Base-by-base conservation (phyloP, 768 basidiomycete genomes). In the Rhodotorula taiwanensis region DNA sequence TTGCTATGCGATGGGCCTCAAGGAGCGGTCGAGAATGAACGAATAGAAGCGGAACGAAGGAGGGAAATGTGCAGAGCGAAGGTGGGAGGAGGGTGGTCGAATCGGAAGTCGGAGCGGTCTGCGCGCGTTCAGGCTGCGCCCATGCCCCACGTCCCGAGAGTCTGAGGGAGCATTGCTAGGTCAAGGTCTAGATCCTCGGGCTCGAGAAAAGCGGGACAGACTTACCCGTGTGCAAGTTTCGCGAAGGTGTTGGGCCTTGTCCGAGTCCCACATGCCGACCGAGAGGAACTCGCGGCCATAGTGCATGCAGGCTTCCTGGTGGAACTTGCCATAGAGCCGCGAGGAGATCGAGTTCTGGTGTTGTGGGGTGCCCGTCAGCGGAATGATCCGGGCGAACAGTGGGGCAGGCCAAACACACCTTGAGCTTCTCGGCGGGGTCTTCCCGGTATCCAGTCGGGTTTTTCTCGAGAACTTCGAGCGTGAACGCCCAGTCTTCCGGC, bases 261-360 rank as follows among this genome's bases (percentile, higher is more conserved):
- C 67, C 27, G 60, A 61, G 39, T 72, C 68, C 71, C 71, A 73
- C 62, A 73, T 62, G 15, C 55, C 54, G 34, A 71, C 45, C 21
- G 67, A 69, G 28, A 73, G 59, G 59, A 73, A 72, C 55, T 70
- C 71, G 39, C 72, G 64, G 3, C 72, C 72, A 48, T 72, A 71
- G 55, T 73, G 71, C 71, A 73, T 72, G 61, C 72, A 73, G 27
- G 70, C 71, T 50, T 73, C 72, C 31, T 67, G 61, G 51, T 70
- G 65, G 51, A 71, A 73, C 54, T 73, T 73, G 65, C 67, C 71
- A 56, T 71, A 73, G 28, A 73, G 60, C 27, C 71, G 58, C n/a
- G 67, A 67, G n/a, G 64, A 61, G 60, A 73, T 72, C 25, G 71
- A 61, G 36, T 55, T 57, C 70, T 71, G 64, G 36, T 14, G 18